phyloP scores from a whole-genome alignment of 768 basidiomycete genomes.

The Asterophora parasitica region DNA sequence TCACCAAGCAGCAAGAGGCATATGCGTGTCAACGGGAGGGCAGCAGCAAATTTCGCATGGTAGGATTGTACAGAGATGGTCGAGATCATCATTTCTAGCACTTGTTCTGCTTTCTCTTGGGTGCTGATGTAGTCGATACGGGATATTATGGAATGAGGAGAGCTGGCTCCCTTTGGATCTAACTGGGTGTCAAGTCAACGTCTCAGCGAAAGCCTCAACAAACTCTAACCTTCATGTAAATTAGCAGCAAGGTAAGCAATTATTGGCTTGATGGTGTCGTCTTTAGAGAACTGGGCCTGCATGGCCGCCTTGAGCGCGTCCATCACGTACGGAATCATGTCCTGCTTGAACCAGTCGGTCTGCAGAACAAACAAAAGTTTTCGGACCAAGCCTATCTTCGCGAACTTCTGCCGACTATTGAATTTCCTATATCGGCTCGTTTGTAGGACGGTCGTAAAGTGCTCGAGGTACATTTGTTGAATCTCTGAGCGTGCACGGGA shows the following conservation, averaged over 20 bases:
- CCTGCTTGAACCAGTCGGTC: conserved; percentile 66
- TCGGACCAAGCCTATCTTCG: conserved; percentile 66
- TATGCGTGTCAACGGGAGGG: conserved; percentile 76
- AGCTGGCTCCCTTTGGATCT: conserved; percentile 27
- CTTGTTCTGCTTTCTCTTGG: conserved; percentile 61
- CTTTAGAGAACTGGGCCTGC: conserved; percentile 63
- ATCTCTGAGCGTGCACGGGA: conserved; percentile 64
- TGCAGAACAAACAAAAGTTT: conserved; percentile 81
- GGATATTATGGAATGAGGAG: conserved; percentile 55
- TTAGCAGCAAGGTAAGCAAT: conserved; percentile 84
- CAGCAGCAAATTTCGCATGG: conserved; percentile 65
- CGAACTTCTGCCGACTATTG: conserved; percentile 69
- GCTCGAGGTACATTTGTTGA: conserved; percentile 75
- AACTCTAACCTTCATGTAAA: conserved; percentile 55
- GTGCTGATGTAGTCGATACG: conserved; percentile 44
- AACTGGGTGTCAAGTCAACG: conserved; percentile 9
- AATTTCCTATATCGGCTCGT: conserved; percentile 72
- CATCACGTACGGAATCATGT: conserved; percentile 45
- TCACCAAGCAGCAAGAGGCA: conserved; percentile 76
- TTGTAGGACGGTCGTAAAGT: conserved; percentile 71
- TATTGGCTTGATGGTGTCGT: conserved; percentile 78
- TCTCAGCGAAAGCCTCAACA: neutral
- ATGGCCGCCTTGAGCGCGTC: conserved; percentile 59
- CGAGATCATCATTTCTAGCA: conserved; percentile 60
- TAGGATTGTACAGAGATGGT: conserved; percentile 52